phyloP scores from a whole-genome alignment of 2,329 filamentous ascomycete species.

The Calonectria naviculata region DNA sequence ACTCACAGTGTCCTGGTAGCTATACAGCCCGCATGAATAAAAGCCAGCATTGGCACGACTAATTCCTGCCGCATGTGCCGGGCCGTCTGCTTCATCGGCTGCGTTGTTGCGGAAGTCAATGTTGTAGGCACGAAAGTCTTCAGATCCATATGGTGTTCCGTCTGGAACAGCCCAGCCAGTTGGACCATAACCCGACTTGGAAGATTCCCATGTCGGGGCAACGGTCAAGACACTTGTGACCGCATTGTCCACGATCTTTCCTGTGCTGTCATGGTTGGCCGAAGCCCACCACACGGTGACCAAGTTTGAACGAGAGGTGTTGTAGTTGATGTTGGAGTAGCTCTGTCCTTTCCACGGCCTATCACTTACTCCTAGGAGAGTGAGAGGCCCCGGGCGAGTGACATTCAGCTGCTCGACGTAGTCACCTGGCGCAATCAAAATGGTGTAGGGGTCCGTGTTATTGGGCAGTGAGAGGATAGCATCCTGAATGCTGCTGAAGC shows the following conservation, averaged over 20 bases:
- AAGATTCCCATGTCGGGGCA: constrained; percentile 71
- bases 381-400: constrained; percentile 69
- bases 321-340: constrained; percentile 56
- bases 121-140: constrained; percentile 74
- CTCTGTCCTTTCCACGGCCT: constrained; percentile 44
- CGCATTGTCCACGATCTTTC: constrained; percentile 65
- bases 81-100: constrained; percentile 60
- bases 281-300: constrained; percentile 70
- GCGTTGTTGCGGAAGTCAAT: constrained; percentile 72
- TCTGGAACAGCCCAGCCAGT: constrained; percentile 70
- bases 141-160: constrained; percentile 71
- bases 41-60: constrained; percentile 74
- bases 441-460: constrained; percentile 43
- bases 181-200: constrained; percentile 69
- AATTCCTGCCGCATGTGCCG: constrained; percentile 68
- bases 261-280: constrained; percentile 56
- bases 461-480: constrained; percentile 54
- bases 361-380: constrained; percentile 69
- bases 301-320: constrained; percentile 51
- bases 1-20: constrained; percentile 72
- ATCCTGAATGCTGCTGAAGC: constrained; percentile 52
- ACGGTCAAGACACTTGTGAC: constrained; percentile 71
- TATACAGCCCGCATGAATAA: constrained; percentile 73
- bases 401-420: constrained; percentile 75
- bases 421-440: constrained; percentile 69